Evolutionary conservation across 352 stramenopile species (phyloP).

Genomic region (Phytophthora cactorum): DNA sequence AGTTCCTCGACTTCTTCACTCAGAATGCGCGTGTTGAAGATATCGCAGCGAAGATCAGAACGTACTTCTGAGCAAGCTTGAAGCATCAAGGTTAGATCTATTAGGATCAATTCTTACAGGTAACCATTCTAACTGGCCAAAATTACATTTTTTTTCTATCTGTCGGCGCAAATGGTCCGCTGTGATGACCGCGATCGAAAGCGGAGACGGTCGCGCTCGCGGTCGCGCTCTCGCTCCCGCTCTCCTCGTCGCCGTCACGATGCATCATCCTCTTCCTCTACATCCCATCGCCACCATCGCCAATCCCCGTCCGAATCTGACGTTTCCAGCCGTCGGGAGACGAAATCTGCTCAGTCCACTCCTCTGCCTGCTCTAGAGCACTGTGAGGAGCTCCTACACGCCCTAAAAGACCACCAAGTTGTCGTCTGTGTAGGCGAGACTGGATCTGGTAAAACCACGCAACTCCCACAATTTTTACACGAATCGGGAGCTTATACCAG

Average conservation of each 20-base stretch:
- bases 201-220: conserved; percentile 24
- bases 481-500: conserved; percentile 43
- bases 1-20: conserved; percentile 99
- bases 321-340: conserved; percentile 24
- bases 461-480: conserved; percentile 81
- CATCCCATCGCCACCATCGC: conserved; percentile 3
- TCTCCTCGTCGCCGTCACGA: conserved; percentile 2
- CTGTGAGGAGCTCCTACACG: conserved; percentile 61
- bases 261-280: background rate
- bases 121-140: conserved; percentile 11
- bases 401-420: conserved; percentile 57
- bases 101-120: background rate
- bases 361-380: conserved; percentile 47
- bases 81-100: too few species aligned
- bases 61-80: conserved; percentile 5
- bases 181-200: conserved; percentile 20
- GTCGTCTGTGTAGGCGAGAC: conserved; percentile 94
- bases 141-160: background rate
- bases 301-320: conserved; percentile 13
- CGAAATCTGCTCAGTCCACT: conserved; percentile 3
- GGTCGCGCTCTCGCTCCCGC: conserved; percentile 14
- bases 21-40: conserved; percentile 95
- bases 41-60: conserved; percentile 94
- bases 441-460: conserved; percentile 96
- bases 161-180: conserved; percentile 17